phyloP scores from a whole-genome alignment of 495 filamentous ascomycete genomes.

The Hyaloscypha hepaticicola region DNA sequence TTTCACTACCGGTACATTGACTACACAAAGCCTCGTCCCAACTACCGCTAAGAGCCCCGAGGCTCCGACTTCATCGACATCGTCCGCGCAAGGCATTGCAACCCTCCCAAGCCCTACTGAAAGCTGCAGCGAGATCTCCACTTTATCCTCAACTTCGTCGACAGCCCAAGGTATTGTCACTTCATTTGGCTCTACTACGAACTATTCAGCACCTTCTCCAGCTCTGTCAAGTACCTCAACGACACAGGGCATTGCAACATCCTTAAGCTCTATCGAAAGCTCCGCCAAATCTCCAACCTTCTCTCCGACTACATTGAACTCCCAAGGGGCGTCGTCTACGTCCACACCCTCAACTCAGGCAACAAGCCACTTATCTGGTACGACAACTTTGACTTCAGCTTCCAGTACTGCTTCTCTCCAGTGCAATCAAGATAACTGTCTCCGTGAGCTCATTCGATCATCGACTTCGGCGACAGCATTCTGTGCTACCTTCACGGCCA shows the following conservation, averaged over 20 bases:
- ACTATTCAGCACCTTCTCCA: neutral
- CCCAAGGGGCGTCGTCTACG: too few species aligned
- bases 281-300: too few species aligned
- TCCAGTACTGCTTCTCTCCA: neutral
- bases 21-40: too few species aligned
- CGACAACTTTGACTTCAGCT: neutral
- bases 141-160: neutral
- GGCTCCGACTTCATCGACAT: neutral
- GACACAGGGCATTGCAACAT: too few species aligned
- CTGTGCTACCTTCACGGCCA: conserved; percentile 24
- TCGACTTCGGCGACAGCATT: conserved; percentile 16
- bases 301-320: too few species aligned
- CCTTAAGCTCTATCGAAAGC: too few species aligned
- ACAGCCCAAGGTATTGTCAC: neutral
- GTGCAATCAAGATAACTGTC: conserved; percentile 21
- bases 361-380: neutral
- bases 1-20: too few species aligned
- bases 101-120: neutral
- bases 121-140: neutral
- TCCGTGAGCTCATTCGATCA: conserved; percentile 19
- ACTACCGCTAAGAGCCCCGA: too few species aligned
- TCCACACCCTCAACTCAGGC: too few species aligned
- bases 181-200: neutral
- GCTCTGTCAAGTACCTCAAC: too few species aligned
- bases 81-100: neutral